Base-by-base conservation (phyloP, 108 stramenopile genomes). In the Nitzschia palea region DNA sequence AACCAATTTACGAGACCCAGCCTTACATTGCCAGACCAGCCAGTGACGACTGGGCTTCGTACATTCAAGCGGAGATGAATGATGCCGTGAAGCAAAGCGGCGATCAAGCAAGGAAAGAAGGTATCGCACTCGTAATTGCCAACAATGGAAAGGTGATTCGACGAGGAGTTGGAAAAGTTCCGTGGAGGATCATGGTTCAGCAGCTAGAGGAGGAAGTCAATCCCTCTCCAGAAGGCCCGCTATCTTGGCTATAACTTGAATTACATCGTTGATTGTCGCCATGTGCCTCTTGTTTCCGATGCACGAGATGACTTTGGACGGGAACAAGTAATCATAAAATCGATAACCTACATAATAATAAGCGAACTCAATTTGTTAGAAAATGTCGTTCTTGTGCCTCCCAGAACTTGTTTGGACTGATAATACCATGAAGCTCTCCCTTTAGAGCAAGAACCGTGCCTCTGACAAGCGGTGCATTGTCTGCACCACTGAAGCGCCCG, bases 131-230 rank as follows among this genome's bases (percentile, higher is more conserved):
- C 35, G 88, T 93, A 0, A 71, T 93, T 35, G 77, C 83, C 4
- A 93, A 85, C 62, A 80, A 79, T 68, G 91, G 91, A 22, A 78
- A 81, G 50, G 83, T 93, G 6, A 67, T 93, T 27, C 76, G 85
- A 30, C 82, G 91, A 37, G 91, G 91, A 1, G 77, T 93, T 27
- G 91, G 91, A 10, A 89, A 67, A 44, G 83, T 93, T 9, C 91
- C 91, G 44, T 93, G 91, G 91, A 71, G 83, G 63, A 80, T 83
- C 57, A 93, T 89, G 79, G 85, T 93, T 2, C 85, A 88, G 43
- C 81, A 93, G 67, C 56, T 93, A 40, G 84, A 91, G 25, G 85
- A 87, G 55, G 60, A 70, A 17, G 85, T 86, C 15, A 86, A 85
- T 23, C 67, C 62, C 4, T 44, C 53, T 5, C 25, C 59, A 9